These are phyloP conservation scores for Candida lessepsii DNA, from an alignment of 805 yeast genomes.

Conservation along the genomic window DNA sequence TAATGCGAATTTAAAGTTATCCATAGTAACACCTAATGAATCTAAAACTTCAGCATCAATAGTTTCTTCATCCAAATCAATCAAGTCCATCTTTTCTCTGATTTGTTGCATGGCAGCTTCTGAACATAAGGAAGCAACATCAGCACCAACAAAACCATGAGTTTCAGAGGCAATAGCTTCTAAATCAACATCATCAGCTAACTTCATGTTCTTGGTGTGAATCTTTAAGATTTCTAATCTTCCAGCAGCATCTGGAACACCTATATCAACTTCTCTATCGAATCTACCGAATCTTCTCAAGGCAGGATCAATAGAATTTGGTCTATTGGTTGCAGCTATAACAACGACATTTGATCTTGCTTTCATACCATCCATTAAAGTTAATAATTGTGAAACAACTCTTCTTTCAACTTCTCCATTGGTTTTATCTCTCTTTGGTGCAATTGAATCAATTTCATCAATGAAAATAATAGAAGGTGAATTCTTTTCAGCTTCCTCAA, in stretches of 20 bases:
- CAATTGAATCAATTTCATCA: constrained; percentile 98
- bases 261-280: constrained; percentile 83
- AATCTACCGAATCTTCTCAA: constrained; percentile 83
- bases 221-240: constrained; percentile 95
- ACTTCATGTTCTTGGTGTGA: constrained; percentile 98
- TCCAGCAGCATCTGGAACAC: constrained; percentile 97
- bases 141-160: constrained; percentile 99
- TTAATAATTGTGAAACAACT: constrained; percentile 95
- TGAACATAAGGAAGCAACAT: constrained; percentile 96
- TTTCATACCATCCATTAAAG: constrained; percentile 99
- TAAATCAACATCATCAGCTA: constrained; percentile 90
- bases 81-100: constrained; percentile 98
- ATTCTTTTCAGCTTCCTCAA: constrained; percentile 98
- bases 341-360: constrained; percentile 98
- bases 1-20: constrained; percentile 94
- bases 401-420: constrained; percentile 99
- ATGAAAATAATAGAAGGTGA: constrained; percentile 97
- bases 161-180: constrained; percentile 96
- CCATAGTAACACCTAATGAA: constrained; percentile 97
- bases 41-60: constrained; percentile 97
- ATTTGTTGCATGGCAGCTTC: constrained; percentile 99
- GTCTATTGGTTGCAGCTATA: constrained; percentile 94
- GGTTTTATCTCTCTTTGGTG: constrained; percentile 99
- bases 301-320: constrained; percentile 84
- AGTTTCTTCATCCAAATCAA: constrained; percentile 93